A percentile compares a stretch with the other conserved stretches of the same genome.
Evolutionary conservation across 2,329 filamentous ascomycete species (phyloP).

Genomic region (Diaporthe aspalathi): DNA sequence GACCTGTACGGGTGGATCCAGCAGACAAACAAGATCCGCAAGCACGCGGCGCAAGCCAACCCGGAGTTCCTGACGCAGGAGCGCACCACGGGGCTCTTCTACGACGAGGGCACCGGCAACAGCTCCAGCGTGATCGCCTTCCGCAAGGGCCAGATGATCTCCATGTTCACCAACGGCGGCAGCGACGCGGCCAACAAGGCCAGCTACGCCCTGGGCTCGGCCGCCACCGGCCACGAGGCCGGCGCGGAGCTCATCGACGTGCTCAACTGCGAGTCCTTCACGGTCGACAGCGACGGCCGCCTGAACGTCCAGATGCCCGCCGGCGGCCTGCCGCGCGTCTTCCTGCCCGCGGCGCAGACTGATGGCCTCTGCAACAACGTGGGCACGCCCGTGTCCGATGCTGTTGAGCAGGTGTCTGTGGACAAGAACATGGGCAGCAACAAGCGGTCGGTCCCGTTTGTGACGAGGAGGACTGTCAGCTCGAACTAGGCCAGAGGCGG

Average conservation of each 20-base stretch:
- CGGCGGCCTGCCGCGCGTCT: constrained; percentile 55
- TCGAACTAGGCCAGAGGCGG: background rate
- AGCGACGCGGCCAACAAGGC: constrained; percentile 43
- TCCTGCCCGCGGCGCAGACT: constrained; percentile 48
- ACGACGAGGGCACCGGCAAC: constrained; percentile 43
- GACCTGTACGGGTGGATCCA: constrained; percentile 59
- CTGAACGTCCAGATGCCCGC: constrained; percentile 55
- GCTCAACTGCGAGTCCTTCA: constrained; percentile 55
- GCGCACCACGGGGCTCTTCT: constrained; percentile 52
- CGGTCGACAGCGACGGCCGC: constrained; percentile 55
- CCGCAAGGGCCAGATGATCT: constrained; percentile 57
- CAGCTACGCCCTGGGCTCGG: constrained; percentile 47
- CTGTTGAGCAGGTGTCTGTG: background rate
- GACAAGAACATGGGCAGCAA: constrained; percentile 28
- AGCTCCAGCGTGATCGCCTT: constrained; percentile 53
- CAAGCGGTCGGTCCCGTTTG: constrained; percentile 17
- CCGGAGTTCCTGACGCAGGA: constrained; percentile 51
- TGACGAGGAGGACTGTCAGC: constrained; percentile 10
- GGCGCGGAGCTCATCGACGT: constrained; percentile 54
- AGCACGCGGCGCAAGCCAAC: constrained; percentile 53
- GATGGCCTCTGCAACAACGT: constrained; percentile 32
- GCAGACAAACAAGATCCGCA: constrained; percentile 62
- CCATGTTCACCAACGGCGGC: constrained; percentile 55
- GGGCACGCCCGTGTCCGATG: background rate
- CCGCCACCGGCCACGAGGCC: constrained; percentile 51